phyloP scores from a whole-genome alignment of 169 alveolate genomes.

The Plasmodium vivax region DNA sequence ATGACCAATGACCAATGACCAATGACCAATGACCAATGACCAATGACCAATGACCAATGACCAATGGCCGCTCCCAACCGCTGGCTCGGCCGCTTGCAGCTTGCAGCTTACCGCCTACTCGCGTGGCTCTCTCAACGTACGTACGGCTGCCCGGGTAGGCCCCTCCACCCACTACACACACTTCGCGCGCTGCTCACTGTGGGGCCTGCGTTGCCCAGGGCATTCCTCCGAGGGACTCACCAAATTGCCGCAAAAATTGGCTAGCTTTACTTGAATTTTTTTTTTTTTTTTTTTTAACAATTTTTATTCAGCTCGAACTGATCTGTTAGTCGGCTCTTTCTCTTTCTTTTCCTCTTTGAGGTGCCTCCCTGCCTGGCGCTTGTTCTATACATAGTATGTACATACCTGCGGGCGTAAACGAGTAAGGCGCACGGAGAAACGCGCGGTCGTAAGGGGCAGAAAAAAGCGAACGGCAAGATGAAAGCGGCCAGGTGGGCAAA shows the following conservation, averaged over 20 bases:
- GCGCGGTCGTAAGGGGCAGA: background rate
- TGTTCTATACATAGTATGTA: background rate
- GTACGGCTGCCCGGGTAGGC: background rate
- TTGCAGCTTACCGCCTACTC: background rate
- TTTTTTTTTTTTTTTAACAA: background rate
- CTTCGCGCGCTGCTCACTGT: background rate
- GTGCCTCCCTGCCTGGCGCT: background rate
- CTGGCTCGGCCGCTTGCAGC: background rate
- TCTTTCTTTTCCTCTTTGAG: background rate
- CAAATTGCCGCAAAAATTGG: background rate
- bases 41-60: background rate
- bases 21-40: background rate
- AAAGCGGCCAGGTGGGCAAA: background rate
- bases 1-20: background rate
- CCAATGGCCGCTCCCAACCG: background rate
- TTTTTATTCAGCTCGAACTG: background rate
- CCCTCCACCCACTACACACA: background rate
- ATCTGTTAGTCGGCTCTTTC: background rate
- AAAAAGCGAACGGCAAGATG: background rate
- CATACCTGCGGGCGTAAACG: background rate
- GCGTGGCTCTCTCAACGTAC: background rate
- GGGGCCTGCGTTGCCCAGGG: background rate
- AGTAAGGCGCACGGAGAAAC: background rate
- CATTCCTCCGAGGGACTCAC: background rate
- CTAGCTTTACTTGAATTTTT: background rate